Evolutionary conservation across 208 protist species (phyloP), one percentile per base, ranked within the genome.

Genomic region (Trypanosomatidae sp.): DNA sequence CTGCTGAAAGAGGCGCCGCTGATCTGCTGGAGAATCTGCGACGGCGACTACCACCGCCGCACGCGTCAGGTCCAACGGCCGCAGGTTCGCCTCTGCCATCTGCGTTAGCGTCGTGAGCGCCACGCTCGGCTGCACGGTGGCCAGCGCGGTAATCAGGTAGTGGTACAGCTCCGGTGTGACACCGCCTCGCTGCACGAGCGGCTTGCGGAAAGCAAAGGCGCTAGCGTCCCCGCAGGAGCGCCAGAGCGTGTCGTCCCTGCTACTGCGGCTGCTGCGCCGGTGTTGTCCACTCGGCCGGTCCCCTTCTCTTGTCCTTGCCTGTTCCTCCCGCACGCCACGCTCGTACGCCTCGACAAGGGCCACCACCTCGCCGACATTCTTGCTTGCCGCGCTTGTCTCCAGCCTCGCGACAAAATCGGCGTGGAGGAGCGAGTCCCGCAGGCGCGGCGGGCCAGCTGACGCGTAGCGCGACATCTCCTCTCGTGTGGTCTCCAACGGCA

Each of bases 151-250:
- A 65, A 97, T 85, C 8, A 97, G 68, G 77, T 97, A 97, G 76
- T 97, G 92, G 66, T 97, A 97, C 73, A 97, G 74, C 86, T 97
- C 90, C 0, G 92, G 74, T 39, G 92, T 91, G 2, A 94, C 74
- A 6, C 90, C 89, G 39, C 88, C 88, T 25, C 87, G 74, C 30
- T 91, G 77, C 33, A 97, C 53, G 22, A 71, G 36, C n/a, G 55
- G 55, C 1, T 73, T 60, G 25, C 92, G 84, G 83, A 91, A 95
- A 9, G 76, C 79, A 28, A 69, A 39, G 3, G 87, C 81, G 28
- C 82, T 85, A 10, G 85, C 66, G 69, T 97, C 90, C 1, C 71
- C 46, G 62, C 69, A 85, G 71, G 80, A 65, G 12, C 75, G 77
- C 90, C 92, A 97, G 22, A 97, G 66, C 50, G 90, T 81, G n/a